phyloP scores from a whole-genome alignment of 2,329 filamentous ascomycete species.

The Aspergillus sojae region DNA sequence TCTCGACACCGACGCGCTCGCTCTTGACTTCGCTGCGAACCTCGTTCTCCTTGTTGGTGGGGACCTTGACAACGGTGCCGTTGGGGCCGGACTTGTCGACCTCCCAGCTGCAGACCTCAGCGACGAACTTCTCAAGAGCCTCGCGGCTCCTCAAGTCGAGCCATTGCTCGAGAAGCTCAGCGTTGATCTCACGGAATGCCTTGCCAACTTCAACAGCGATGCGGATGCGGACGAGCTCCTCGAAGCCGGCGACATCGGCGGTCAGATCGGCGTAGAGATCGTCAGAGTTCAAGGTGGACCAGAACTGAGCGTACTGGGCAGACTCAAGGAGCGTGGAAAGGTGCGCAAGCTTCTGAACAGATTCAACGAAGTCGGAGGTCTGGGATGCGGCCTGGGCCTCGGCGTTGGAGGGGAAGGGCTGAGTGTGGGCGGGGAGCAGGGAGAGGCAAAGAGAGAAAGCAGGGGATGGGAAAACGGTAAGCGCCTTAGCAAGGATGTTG shows the following conservation, averaged over 20 bases:
- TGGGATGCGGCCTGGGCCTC: slow-evolving; percentile 44
- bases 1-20: slow-evolving; percentile 74
- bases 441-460: slow-evolving; percentile 94
- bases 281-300: slow-evolving; percentile 87
- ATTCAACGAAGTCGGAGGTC: slow-evolving; percentile 70
- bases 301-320: slow-evolving; percentile 90
- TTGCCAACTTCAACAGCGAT: slow-evolving; percentile 87
- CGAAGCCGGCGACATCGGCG: slow-evolving; percentile 91
- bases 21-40: slow-evolving; percentile 92
- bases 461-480: slow-evolving; percentile 94
- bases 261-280: slow-evolving; percentile 95
- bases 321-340: slow-evolving; percentile 87
- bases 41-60: slow-evolving; percentile 95
- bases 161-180: slow-evolving; percentile 72
- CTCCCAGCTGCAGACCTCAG: slow-evolving; percentile 84
- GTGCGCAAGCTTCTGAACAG: slow-evolving; percentile 80
- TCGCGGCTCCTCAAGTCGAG: slow-evolving; percentile 68
- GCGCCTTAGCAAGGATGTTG: slow-evolving; percentile 97
- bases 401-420: slow-evolving; percentile 59
- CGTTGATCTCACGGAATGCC: slow-evolving; percentile 72
- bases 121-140: slow-evolving; percentile 74
- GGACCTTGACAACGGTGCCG: slow-evolving; percentile 67
- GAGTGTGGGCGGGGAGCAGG: slow-evolving; percentile 83
- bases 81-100: slow-evolving; percentile 58
- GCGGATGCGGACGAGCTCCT: slow-evolving; percentile 86